Conservation (phyloP, 345 rosid species). For the Linum trigynum region DNA sequence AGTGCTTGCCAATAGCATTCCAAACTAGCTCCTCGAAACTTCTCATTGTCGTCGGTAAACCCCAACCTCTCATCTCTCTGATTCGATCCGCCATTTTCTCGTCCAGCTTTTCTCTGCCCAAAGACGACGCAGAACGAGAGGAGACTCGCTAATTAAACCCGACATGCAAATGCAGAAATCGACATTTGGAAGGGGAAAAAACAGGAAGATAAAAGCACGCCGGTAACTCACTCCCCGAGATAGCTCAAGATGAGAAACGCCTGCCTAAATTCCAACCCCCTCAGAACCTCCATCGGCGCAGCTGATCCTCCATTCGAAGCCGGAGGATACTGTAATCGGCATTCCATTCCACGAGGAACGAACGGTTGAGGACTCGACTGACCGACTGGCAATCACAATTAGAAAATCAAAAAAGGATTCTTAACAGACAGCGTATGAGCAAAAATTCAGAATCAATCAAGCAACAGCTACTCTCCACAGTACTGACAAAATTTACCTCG, state of each 20-base stretch:
- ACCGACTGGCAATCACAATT: background rate
- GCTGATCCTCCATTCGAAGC: background rate
- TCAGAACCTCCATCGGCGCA: conserved; percentile 38
- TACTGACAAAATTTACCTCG: background rate
- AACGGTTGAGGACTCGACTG: background rate
- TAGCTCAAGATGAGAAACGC: conserved; percentile 53
- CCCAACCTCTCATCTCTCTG: conserved; percentile 23
- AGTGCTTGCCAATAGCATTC: conserved; percentile 15
- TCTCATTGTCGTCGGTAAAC: conserved; percentile 23
- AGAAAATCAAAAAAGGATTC: background rate
- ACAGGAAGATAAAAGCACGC: background rate
- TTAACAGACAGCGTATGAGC: too few species aligned
- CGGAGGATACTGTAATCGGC: background rate
- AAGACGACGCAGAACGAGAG: background rate
- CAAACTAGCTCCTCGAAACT: conserved; percentile 45
- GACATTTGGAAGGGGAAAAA: background rate
- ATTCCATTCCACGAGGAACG: background rate
- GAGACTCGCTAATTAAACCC: background rate
- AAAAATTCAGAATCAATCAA: too few species aligned
- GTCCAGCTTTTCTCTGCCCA: conserved; percentile 27
- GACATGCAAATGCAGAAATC: background rate
- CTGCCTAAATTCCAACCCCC: conserved; percentile 55
- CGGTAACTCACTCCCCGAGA: conserved; percentile 42
- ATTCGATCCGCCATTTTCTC: conserved; percentile 30
- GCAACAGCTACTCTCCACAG: background rate